Base-by-base conservation (phyloP, 2,329 filamentous ascomycete species). In the Aspergillus sp. region DNA sequence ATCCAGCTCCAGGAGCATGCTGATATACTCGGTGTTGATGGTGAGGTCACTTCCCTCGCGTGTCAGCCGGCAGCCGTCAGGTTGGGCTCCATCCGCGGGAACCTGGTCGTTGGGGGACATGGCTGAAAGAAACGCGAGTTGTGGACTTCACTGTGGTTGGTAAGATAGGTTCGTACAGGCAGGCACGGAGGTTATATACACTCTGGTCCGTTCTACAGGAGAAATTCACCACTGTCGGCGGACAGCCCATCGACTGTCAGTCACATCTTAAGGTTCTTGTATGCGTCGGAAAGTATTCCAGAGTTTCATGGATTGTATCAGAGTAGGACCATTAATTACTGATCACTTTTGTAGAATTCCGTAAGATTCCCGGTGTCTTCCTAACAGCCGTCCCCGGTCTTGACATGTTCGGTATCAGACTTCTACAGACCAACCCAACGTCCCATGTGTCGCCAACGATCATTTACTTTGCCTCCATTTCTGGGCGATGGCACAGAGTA, bases 1-100 rank as follows among this genome's bases (percentile, higher is more conserved):
- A 57, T 80, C 76, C 16, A 78, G 68, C 32, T 71, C 68, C 21
- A 78, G 70, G 5, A 80, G 71, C 75, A 81, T 80, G 55, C 72
- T 65, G 32, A 74, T 68, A 58, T 78, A 79, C 21, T 19, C 14
- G n/a, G 36, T 41, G 13, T 41, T 19, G 16, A 41, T 16, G n/a
- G 36, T 49, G 7, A 49, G 41, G 38, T 49, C 41, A 16, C 36
- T 43, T 42, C 7, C 23, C 17, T 41, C 41, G 7, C 23, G 47
- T 20, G 47, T 7, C 31, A 31, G 23, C 21, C 16, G 5, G 16
- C 4, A 36, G 14, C 5, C 43, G 16, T 45, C 25, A 11, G 43
- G n/a, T 9, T 31, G 21, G 1, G n/a, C n/a, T 10, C 7, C n/a
- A 32, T 45, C 25, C 14, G 23, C 23, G 16, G 13, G 13, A 6